Evolutionary conservation across 2,329 filamentous ascomycete species (phyloP).

Genomic region (Xylariaceae sp.): DNA sequence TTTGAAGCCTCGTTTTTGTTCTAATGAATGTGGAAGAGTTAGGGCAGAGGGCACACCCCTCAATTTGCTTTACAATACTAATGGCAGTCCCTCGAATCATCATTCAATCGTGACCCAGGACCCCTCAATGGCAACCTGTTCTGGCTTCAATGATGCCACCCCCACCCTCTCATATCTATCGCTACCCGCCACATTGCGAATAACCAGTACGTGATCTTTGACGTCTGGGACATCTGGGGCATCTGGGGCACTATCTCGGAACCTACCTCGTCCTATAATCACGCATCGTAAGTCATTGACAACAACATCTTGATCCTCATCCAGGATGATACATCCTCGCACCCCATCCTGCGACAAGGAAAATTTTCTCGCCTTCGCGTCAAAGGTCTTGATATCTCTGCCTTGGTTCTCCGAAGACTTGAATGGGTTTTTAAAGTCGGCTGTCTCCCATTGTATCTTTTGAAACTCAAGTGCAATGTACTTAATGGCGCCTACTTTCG

Average conservation of each 20-base stretch:
- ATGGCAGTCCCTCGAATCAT: too few relatives aligned
- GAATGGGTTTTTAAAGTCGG: slow-evolving; percentile 17
- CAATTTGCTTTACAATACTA: too few relatives aligned
- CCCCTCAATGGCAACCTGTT: slow-evolving; percentile 2
- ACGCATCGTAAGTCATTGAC: slow-evolving; percentile 5
- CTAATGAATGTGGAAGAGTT: too few relatives aligned
- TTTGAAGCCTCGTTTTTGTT: too few relatives aligned
- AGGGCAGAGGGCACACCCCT: too few relatives aligned
- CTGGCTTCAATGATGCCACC: slow-evolving; percentile 13
- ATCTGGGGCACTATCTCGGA: background rate
- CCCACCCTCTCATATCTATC: slow-evolving; percentile 19
- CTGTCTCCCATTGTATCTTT: slow-evolving; percentile 5
- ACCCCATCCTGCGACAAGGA: background rate
- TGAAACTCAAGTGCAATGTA: slow-evolving; percentile 15
- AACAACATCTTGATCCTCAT: background rate
- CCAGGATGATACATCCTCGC: background rate
- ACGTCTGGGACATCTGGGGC: too few relatives aligned
- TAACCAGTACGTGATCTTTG: slow-evolving; percentile 10
- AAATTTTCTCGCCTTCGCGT: slow-evolving; percentile 4
- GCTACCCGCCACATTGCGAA: background rate
- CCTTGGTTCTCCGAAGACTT: background rate
- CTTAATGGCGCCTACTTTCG: slow-evolving; percentile 18
- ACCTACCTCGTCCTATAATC: slow-evolving; percentile 7
- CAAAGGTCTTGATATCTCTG: background rate
- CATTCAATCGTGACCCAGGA: too few relatives aligned